phyloP scores from a whole-genome alignment of 192 early-diverging fungal species.

The Geosiphon pyriformis region DNA sequence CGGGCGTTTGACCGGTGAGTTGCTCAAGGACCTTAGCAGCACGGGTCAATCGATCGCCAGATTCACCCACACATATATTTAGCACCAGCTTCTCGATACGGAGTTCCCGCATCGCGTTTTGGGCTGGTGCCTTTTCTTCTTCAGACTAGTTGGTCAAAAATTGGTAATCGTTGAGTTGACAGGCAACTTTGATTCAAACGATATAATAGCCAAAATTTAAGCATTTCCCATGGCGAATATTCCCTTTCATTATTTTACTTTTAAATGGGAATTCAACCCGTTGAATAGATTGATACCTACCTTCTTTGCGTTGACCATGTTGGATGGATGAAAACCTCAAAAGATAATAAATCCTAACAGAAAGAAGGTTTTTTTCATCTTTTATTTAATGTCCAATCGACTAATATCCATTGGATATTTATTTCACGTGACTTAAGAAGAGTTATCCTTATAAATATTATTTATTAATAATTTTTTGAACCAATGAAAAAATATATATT shows the following conservation, averaged over 20 bases:
- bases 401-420: too few relatives aligned
- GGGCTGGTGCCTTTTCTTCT: constrained; percentile 26
- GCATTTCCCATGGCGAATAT: neutral
- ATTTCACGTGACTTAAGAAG: too few relatives aligned
- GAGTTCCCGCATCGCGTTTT: constrained; percentile 95
- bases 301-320: constrained; percentile 13
- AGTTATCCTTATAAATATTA: too few relatives aligned
- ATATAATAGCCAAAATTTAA: neutral
- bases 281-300: neutral
- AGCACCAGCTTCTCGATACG: constrained; percentile 99
- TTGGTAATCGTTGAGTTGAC: neutral
- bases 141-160: neutral
- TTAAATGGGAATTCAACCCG: neutral
- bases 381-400: too few relatives aligned
- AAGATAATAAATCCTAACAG: too few relatives aligned
- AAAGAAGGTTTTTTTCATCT: too few relatives aligned
- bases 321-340: constrained; percentile 22
- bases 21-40: constrained; percentile 99
- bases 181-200: too few relatives aligned
- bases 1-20: constrained; percentile 97
- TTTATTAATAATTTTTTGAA: too few relatives aligned
- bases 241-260: neutral
- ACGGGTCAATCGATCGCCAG: constrained; percentile 98
- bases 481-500: too few relatives aligned
- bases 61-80: constrained; percentile 99